Conservation (phyloP, 192 early-diverging fungal genomes). For the Jimgerdemannia lactiflua region DNA sequence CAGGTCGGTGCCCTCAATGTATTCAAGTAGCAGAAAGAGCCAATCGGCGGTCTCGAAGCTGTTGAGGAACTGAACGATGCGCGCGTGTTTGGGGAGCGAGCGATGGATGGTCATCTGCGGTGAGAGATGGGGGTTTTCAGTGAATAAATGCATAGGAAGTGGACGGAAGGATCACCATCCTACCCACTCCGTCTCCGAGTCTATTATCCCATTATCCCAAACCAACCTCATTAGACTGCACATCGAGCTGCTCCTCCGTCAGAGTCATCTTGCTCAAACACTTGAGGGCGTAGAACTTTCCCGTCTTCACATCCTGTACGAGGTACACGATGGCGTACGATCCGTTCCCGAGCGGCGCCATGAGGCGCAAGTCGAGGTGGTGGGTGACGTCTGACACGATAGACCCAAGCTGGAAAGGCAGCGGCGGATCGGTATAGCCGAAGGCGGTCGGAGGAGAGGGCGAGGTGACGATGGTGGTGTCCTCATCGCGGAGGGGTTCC, state of each 20-base stretch:
- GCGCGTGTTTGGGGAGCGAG: conserved; percentile 54
- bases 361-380: conserved; percentile 29
- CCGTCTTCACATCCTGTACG: conserved; percentile 54
- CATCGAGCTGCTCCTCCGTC: conserved; percentile 54
- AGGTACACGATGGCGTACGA: conserved; percentile 78
- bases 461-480: neutral
- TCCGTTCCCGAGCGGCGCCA: conserved; percentile 63
- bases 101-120: conserved; percentile 38
- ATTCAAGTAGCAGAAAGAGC: conserved; percentile 70
- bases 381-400: conserved; percentile 36
- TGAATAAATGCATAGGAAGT: neutral
- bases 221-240: conserved; percentile 67
- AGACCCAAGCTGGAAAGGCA: conserved; percentile 38
- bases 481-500: neutral
- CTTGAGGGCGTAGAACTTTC: conserved; percentile 65
- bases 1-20: conserved; percentile 47
- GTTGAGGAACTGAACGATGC: conserved; percentile 62
- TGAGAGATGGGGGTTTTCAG: neutral
- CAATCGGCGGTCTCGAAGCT: conserved; percentile 70
- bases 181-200: no score
- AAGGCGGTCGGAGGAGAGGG: conserved; percentile 4
- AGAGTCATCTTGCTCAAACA: conserved; percentile 68
- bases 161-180: no score
- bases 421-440: conserved; percentile 21
- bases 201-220: no score